A percentile compares a stretch with the other conserved stretches of the same genome.
phyloP scores from a whole-genome alignment of 2,329 filamentous ascomycete genomes.

The Cordyceps sp. region DNA sequence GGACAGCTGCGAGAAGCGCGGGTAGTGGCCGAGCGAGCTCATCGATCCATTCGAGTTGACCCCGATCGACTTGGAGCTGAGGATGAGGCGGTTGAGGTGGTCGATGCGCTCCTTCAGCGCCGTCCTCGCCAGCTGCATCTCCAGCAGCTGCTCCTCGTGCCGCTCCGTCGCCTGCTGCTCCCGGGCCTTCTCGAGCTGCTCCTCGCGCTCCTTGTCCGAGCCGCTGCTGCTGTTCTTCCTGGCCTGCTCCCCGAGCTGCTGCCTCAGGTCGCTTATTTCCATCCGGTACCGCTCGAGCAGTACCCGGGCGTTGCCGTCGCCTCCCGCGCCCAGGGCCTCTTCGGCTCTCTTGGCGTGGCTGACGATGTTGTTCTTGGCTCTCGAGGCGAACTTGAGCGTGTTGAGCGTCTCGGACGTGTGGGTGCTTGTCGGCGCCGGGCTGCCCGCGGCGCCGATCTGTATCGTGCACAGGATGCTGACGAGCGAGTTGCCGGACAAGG shows the following conservation, averaged over 20 bases:
- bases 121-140: constrained; percentile 94
- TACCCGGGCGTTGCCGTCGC: constrained; percentile 75
- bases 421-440: constrained; percentile 49
- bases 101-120: constrained; percentile 95
- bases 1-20: constrained; percentile 44
- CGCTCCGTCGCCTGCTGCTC: constrained; percentile 70
- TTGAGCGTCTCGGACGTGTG: constrained; percentile 85
- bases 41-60: constrained; percentile 68
- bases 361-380: constrained; percentile 95
- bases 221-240: constrained; percentile 39
- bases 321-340: constrained; percentile 63
- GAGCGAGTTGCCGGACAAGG: constrained; percentile 80
- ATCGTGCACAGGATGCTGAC: constrained; percentile 97
- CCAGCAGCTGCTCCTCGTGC: constrained; percentile 93
- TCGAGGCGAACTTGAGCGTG: constrained; percentile 88
- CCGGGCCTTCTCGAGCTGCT: constrained; percentile 54
- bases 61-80: constrained; percentile 89
- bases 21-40: constrained; percentile 47
- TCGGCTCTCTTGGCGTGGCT: constrained; percentile 92
- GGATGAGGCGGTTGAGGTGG: constrained; percentile 83
- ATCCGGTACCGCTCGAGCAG: constrained; percentile 84
- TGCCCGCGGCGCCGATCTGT: constrained; percentile 66
- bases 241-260: constrained; percentile 69
- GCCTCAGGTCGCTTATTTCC: constrained; percentile 71
- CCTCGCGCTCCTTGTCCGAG: constrained; percentile 43